Conservation (phyloP, 768 basidiomycete genomes). For the Psilocybe subaeruginosa region DNA sequence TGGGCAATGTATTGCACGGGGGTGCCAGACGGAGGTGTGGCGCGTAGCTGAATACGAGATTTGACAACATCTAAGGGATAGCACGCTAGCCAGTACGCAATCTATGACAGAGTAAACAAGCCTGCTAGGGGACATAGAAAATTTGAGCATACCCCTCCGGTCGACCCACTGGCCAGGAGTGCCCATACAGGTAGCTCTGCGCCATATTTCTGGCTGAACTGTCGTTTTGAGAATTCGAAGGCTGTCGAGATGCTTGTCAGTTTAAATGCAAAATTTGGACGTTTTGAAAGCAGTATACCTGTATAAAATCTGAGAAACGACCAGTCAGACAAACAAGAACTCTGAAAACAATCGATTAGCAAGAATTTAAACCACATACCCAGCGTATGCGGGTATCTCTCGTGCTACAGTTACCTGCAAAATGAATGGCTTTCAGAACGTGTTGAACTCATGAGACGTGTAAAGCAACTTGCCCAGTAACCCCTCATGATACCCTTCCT, state of each 20-base stretch:
- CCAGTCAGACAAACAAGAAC: background rate
- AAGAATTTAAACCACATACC: conserved; percentile 44
- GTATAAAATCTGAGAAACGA: conserved; percentile 61
- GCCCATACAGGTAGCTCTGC: conserved; percentile 82
- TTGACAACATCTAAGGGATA: conserved; percentile 94
- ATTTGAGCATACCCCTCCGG: conserved; percentile 67
- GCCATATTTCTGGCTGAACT: conserved; percentile 67
- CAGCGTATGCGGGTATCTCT: conserved; percentile 97
- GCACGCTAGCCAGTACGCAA: conserved; percentile 93
- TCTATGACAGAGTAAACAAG: conserved; percentile 35
- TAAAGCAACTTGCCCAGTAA: conserved; percentile 73
- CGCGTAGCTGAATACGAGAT: conserved; percentile 83
- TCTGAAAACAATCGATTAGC: background rate
- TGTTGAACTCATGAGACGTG: background rate
- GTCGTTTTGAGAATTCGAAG: conserved; percentile 89
- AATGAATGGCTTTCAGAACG: background rate
- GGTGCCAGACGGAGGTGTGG: conserved; percentile 71
- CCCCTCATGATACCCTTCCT: conserved; percentile 92
- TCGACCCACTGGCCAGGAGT: conserved; percentile 79
- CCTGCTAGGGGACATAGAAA: background rate
- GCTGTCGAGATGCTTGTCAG: conserved; percentile 42
- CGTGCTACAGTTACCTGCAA: conserved; percentile 82
- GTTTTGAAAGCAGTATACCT: conserved; percentile 36
- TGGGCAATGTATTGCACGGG: conserved; percentile 76
- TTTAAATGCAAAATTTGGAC: too few relatives aligned